These are phyloP conservation scores for Cyberlindnera maritima DNA, from an alignment of 805 yeast species.

Conservation along the genomic window DNA sequence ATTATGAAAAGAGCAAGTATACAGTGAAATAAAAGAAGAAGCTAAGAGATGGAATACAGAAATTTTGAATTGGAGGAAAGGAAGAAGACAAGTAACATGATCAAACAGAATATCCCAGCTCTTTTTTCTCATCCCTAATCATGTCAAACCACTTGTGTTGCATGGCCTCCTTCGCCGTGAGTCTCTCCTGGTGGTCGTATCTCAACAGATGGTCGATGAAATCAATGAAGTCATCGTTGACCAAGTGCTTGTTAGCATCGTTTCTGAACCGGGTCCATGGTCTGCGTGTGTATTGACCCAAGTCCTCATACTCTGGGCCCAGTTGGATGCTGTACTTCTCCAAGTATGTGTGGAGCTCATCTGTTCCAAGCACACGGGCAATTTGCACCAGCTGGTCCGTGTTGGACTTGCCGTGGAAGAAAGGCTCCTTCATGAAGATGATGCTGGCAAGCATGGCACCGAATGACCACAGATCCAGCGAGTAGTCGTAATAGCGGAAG, in stretches of 20 bases:
- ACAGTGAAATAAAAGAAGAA: too few species aligned
- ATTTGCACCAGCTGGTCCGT: constrained; percentile 90
- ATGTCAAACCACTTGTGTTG: constrained; percentile 62
- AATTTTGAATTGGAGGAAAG: too few species aligned
- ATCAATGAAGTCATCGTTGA: constrained; percentile 58
- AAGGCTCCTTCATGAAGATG: constrained; percentile 85
- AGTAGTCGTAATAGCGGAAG: constrained; percentile 80
- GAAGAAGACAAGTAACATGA: too few species aligned
- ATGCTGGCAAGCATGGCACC: constrained; percentile 92
- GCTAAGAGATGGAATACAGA: not conserved
- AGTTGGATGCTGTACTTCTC: constrained; percentile 66
- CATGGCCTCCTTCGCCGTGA: constrained; percentile 89
- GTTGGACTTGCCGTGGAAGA: constrained; percentile 88
- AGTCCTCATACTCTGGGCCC: constrained; percentile 76
- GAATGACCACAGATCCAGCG: constrained; percentile 85
- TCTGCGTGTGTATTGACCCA: constrained; percentile 63
- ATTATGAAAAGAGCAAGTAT: not conserved
- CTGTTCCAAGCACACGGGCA: constrained; percentile 84
- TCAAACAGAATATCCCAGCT: constrained; percentile 2
- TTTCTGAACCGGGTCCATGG: constrained; percentile 66
- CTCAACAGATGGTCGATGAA: constrained; percentile 69
- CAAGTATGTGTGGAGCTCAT: constrained; percentile 64
- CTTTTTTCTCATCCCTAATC: constrained; percentile 18
- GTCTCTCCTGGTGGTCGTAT: constrained; percentile 84
- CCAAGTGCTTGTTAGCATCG: constrained; percentile 48